phyloP scores from a whole-genome alignment of 1,284 basidiomycete species.

The Puccinia polysora region DNA sequence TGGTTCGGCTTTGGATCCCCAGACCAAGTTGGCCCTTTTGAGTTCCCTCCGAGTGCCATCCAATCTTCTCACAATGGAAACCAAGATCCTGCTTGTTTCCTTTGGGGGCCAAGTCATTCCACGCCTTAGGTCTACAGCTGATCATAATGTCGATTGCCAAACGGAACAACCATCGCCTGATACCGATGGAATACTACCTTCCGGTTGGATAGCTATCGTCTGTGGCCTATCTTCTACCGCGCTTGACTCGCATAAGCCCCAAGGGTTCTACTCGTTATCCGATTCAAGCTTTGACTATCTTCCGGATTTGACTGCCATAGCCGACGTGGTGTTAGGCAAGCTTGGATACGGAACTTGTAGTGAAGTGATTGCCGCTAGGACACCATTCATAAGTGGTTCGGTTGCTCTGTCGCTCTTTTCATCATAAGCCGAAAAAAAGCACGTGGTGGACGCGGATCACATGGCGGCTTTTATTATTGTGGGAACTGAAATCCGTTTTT shows the following conservation, averaged over 20 bases:
- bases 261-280: conserved; percentile 22
- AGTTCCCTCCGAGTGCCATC: conserved; percentile 61
- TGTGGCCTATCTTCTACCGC: conserved; percentile 57
- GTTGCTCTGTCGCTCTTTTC: not conserved
- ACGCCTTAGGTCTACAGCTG: conserved; percentile 10
- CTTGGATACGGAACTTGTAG: conserved; percentile 55
- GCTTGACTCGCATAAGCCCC: conserved; percentile 60
- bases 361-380: conserved; percentile 49
- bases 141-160: not conserved
- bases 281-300: conserved; percentile 72
- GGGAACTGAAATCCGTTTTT: not conserved
- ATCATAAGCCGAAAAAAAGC: not conserved
- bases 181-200: conserved; percentile 61
- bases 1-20: conserved; percentile 57
- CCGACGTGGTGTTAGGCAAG: conserved; percentile 71
- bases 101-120: conserved; percentile 72
- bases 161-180: conserved; percentile 44
- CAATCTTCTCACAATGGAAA: conserved; percentile 55
- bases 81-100: conserved; percentile 64
- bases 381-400: conserved; percentile 47
- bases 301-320: conserved; percentile 69
- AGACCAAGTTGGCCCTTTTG: conserved; percentile 56
- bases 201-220: conserved; percentile 70
- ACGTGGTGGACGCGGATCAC: no score
- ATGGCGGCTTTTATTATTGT: no score